These are phyloP conservation scores for Aureobasidium leucospermi DNA, from an alignment of 2,329 filamentous ascomycete genomes.

Conservation along the genomic window DNA sequence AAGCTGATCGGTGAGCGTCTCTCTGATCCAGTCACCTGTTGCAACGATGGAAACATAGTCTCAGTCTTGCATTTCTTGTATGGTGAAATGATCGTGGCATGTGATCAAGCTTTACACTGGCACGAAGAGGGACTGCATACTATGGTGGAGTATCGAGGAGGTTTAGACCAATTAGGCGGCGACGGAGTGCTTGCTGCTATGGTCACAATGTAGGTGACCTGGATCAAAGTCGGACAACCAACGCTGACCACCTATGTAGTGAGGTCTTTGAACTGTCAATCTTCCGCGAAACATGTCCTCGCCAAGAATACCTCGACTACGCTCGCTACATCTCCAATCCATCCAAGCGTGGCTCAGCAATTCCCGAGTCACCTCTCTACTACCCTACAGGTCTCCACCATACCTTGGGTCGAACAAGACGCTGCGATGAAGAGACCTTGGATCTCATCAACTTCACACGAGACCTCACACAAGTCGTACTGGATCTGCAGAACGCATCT, in stretches of 20 bases:
- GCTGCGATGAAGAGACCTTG: neutral
- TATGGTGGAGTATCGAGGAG: slow-evolving; percentile 25
- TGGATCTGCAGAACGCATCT: neutral
- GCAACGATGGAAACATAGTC: slow-evolving; percentile 25
- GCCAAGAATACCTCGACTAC: slow-evolving; percentile 8
- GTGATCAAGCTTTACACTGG: slow-evolving; percentile 19
- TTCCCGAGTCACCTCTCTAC: slow-evolving; percentile 11
- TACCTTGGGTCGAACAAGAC: neutral
- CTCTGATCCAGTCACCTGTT: slow-evolving; percentile 20
- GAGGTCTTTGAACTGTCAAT: neutral
- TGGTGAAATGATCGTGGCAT: slow-evolving; percentile 26
- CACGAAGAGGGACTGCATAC: slow-evolving; percentile 25
- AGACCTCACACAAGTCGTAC: slow-evolving; percentile 4
- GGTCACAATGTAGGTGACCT: slow-evolving; percentile 8
- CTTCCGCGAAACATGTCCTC: neutral
- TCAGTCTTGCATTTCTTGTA: slow-evolving; percentile 26
- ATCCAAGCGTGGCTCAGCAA: neutral
- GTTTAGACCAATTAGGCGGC: slow-evolving; percentile 23
- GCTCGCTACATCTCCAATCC: neutral
- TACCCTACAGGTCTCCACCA: neutral
- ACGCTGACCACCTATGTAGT: neutral
- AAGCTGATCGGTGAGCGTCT: slow-evolving; percentile 24
- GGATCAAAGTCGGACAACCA: neutral
- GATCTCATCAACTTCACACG: neutral
- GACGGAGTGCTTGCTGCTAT: slow-evolving; percentile 16